These are phyloP conservation scores for Choiromyces venosus DNA, from an alignment of 495 filamentous ascomycete species.

Conservation along the genomic window DNA sequence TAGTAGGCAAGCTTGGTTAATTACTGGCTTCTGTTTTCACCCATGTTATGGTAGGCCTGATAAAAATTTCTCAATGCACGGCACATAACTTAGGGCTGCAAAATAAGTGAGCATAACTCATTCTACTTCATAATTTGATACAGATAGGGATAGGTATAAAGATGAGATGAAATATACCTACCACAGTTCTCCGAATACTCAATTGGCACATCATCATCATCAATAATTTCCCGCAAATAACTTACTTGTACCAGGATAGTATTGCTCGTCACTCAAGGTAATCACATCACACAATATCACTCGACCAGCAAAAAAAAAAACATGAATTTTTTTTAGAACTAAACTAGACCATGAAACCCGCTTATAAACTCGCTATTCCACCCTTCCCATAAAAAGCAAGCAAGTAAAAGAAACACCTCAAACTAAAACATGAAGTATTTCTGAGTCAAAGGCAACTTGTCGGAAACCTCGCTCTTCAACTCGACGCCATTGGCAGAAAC, in stretches of 20 bases:
- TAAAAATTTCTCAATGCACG: neutral
- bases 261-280: neutral
- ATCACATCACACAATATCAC: neutral
- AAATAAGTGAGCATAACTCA: neutral
- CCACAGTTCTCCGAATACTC: neutral
- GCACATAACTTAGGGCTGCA: too few species aligned
- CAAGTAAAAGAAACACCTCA: neutral
- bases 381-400: neutral
- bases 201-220: neutral
- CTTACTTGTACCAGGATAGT: neutral
- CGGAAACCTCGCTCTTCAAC: slow-evolving; percentile 70
- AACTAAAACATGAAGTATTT: slow-evolving; percentile 60
- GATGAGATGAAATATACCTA: neutral
- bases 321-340: neutral
- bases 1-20: neutral
- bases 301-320: too few species aligned
- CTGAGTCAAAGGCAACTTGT: slow-evolving; percentile 72
- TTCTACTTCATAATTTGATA: neutral
- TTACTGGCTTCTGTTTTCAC: neutral
- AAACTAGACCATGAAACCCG: neutral
- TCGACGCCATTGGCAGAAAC: slow-evolving; percentile 81
- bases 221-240: too few species aligned
- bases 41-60: neutral
- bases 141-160: neutral
- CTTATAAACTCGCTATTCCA: neutral